Evolutionary conservation across 2,329 filamentous ascomycete species (phyloP).

Genomic region (Hymenoscyphus occultus): DNA sequence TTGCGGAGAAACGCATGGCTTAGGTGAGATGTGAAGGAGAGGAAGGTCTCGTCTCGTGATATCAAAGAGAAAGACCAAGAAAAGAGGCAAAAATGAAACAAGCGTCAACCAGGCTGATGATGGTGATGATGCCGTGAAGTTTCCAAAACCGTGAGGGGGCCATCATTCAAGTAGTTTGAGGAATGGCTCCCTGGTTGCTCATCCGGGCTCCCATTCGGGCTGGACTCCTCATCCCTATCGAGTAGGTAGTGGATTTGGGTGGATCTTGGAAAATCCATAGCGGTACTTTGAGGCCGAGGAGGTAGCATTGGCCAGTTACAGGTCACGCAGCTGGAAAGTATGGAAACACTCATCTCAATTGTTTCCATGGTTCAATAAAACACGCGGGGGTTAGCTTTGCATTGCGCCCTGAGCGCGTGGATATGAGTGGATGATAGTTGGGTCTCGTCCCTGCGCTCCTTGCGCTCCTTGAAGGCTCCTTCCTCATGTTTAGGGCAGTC

Average conservation of each 20-base stretch:
- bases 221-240: neutral
- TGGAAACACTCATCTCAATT: too few species aligned
- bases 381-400: too few species aligned
- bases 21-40: neutral
- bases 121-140: neutral
- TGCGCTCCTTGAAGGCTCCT: too few species aligned
- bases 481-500: too few species aligned
- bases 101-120: neutral
- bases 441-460: too few species aligned
- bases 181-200: neutral
- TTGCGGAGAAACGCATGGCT: conserved; percentile 9
- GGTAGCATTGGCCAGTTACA: too few species aligned
- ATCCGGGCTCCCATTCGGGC: neutral
- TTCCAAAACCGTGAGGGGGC: neutral
- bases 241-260: neutral
- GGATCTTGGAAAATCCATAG: too few species aligned
- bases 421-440: too few species aligned
- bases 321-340: too few species aligned
- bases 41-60: neutral
- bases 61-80: neutral
- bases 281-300: too few species aligned
- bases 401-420: too few species aligned
- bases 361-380: too few species aligned
- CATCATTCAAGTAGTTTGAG: neutral
- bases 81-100: neutral